phyloP scores from a whole-genome alignment of 2,329 filamentous ascomycete species.

The Nigrospora oryzae region DNA sequence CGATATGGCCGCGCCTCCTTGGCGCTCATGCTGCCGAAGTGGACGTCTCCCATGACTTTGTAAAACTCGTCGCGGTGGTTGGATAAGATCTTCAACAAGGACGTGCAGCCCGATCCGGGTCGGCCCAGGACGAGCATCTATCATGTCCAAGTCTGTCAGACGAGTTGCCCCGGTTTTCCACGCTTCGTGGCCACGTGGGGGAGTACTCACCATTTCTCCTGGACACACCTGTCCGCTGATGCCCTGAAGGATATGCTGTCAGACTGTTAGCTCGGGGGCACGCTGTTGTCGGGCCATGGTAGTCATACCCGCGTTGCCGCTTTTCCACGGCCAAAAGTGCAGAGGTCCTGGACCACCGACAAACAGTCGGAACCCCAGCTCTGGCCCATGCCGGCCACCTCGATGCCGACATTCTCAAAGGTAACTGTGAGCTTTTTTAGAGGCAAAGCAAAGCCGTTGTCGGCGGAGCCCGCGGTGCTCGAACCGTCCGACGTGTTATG shows the following conservation, averaged over 20 bases:
- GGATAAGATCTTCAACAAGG: constrained; percentile 19
- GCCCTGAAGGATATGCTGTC: constrained; percentile 30
- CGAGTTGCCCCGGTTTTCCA: background rate
- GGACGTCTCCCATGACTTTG: constrained; percentile 15
- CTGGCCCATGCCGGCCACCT: constrained; percentile 24
- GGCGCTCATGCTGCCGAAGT: constrained; percentile 17
- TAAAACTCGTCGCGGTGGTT: constrained; percentile 19
- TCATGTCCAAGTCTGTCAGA: background rate
- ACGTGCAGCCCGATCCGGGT: constrained; percentile 22
- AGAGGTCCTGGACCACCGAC: constrained; percentile 20
- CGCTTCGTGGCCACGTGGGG: background rate
- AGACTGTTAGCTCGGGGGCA: too few species aligned
- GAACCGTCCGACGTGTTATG: too few species aligned
- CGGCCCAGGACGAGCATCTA: constrained; percentile 22
- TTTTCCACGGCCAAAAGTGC: constrained; percentile 11
- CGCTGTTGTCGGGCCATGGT: too few species aligned
- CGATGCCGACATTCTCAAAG: constrained; percentile 23
- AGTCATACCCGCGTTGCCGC: too few species aligned
- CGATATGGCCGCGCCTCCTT: constrained; percentile 14
- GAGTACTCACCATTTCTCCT: constrained; percentile 31
- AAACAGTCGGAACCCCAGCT: constrained; percentile 23
- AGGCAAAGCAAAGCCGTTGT: constrained; percentile 2
- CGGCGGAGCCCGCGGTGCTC: too few species aligned
- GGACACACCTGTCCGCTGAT: constrained; percentile 29
- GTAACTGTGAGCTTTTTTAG: constrained; percentile 24